Conservation (phyloP, 2,329 filamentous ascomycete genomes). For the Phialophora macrospora region DNA sequence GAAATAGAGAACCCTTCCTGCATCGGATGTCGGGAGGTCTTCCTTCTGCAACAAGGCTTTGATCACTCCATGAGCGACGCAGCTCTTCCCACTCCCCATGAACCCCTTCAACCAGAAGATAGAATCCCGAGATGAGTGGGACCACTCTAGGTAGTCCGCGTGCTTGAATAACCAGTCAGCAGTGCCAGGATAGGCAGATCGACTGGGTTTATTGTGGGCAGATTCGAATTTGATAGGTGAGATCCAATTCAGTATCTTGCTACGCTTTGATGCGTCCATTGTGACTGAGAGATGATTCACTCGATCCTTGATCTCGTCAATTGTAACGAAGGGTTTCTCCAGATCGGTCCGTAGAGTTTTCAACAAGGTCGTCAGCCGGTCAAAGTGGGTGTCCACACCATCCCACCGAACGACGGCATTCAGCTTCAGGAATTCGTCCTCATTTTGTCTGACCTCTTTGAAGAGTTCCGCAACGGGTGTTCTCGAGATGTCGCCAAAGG, state of each 20-base stretch:
- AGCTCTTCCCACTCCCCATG: neutral
- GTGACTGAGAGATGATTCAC: neutral
- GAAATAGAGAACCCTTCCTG: neutral
- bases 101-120: neutral
- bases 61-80: neutral
- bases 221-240: constrained; percentile 2
- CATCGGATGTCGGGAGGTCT: neutral
- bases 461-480: neutral
- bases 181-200: neutral
- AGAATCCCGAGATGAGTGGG: neutral
- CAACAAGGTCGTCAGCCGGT: neutral
- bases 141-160: neutral
- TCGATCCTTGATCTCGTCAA: neutral
- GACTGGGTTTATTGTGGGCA: neutral
- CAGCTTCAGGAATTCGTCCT: neutral
- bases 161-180: neutral
- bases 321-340: neutral
- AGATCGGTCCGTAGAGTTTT: neutral
- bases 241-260: neutral
- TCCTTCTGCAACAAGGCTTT: neutral
- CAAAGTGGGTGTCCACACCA: neutral
- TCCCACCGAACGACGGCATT: neutral
- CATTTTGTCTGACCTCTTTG: neutral
- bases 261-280: neutral
- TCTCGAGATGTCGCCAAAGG: neutral